phyloP scores from a whole-genome alignment of 176 grass and related monocot genomes.

The Dactylis glomerata region DNA sequence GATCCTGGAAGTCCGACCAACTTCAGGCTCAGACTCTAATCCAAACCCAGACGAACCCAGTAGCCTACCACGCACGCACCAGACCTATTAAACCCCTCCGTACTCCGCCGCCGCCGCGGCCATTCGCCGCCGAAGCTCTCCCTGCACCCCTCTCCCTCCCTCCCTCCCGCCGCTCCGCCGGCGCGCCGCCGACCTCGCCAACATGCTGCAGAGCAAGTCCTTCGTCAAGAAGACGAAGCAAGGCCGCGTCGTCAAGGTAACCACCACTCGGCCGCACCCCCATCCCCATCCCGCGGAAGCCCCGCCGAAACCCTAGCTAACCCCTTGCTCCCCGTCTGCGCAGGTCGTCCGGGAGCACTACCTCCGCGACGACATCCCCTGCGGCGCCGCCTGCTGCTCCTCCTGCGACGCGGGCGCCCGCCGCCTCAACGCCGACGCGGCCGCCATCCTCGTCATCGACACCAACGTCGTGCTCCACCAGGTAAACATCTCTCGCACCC shows the following conservation, averaged over 20 bases:
- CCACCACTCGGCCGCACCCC: background rate
- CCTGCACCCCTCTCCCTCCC: background rate
- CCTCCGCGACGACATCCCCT: slow-evolving; percentile 88
- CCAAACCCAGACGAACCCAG: background rate
- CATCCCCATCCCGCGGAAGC: background rate
- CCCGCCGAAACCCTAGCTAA: slow-evolving; percentile 45
- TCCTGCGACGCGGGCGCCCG: slow-evolving; percentile 49
- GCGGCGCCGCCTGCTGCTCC: slow-evolving; percentile 66
- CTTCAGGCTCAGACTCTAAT: background rate
- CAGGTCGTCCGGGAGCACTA: slow-evolving; percentile 98
- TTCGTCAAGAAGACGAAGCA: slow-evolving; percentile 96
- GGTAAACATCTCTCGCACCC: slow-evolving; percentile 1
- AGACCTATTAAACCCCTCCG: slow-evolving; percentile 11
- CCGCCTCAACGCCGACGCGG: slow-evolving; percentile 48
- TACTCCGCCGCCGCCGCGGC: background rate
- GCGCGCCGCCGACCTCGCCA: background rate
- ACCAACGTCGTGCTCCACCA: slow-evolving; percentile 96
- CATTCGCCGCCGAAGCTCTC: background rate
- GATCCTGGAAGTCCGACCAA: too few species aligned
- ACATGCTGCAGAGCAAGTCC: slow-evolving; percentile 96
- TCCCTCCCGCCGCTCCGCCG: background rate
- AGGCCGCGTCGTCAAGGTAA: slow-evolving; percentile 82
- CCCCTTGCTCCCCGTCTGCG: background rate
- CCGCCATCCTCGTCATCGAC: slow-evolving; percentile 80
- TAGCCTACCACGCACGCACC: background rate